Base-by-base conservation (phyloP, 148 eudicot genomes). In the Polygonum aviculare region DNA sequence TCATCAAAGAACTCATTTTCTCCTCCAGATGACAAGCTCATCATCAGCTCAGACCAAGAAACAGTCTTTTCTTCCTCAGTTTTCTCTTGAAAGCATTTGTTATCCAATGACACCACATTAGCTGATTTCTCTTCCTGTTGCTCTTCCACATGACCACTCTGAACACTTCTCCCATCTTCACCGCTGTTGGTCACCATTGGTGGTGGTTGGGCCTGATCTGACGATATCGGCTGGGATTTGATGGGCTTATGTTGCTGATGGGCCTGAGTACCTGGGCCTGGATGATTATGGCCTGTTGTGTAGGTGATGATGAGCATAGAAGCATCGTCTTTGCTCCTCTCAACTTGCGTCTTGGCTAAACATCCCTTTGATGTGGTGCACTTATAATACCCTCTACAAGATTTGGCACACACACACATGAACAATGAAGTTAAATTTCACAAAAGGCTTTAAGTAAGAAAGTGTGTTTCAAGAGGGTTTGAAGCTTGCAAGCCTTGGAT, bases 341-440 rank as follows among this genome's bases (percentile, higher is more conserved):
- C 97, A 35, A 93, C 95, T 84, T 87, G 93, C 80, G 89, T 93
- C 78, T 84, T 93, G 63, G 95, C 95, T 82, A 82, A 77, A 79
- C 97, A 90, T 44, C 90, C 95, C 81, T 93, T 93, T 77, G 86
- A 81, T 74, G 91, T 87, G 89, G 91, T 90, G 84, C 95, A 92
- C 80, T 85, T 85, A 82, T 93, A 89, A 81, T 93, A 93, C 12
- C 95, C 89, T 82, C 97, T 92, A 88, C 85, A 31, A 26, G 38
- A 22, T 60, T 26, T 31, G 1, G 31, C 38, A 22, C 69, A 60
- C 21, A 60, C 69, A 60, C 69, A 10, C 11, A 60, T 54, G 19
- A 54, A 54, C 26, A n/a, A 26, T n/a, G 3, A 51, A 0, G 18
- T 51, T 51, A 51, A 1, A 51, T 44, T 44, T 44, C 47, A 7